These are phyloP conservation scores for Peltaster fructicola DNA, from an alignment of 2,329 filamentous ascomycete species.

Conservation along the genomic window DNA sequence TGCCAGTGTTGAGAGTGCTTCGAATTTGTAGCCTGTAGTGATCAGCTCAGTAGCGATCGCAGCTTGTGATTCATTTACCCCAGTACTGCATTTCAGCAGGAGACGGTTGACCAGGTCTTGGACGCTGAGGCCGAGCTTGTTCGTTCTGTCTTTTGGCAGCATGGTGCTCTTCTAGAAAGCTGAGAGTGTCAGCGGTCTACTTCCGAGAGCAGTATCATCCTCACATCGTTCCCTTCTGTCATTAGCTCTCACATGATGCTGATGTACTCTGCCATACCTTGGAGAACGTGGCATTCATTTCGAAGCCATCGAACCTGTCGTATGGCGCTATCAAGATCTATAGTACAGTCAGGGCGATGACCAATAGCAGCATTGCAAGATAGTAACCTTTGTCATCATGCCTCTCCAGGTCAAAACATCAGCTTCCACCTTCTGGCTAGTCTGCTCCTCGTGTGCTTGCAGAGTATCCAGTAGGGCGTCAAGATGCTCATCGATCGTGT, in stretches of 20 bases:
- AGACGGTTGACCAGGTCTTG: conserved; percentile 36
- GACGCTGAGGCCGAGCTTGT: conserved; percentile 24
- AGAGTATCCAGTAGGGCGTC: conserved; percentile 68
- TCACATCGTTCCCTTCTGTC: conserved; percentile 17
- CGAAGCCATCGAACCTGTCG: conserved; percentile 71
- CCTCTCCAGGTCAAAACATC: conserved; percentile 86
- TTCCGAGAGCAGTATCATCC: conserved; percentile 12
- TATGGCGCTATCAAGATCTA: conserved; percentile 77
- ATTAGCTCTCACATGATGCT: too few species aligned
- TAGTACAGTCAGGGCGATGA: neutral
- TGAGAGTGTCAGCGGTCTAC: conserved; percentile 19
- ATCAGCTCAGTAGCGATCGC: too few species aligned
- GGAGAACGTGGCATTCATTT: conserved; percentile 88
- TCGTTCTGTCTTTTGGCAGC: conserved; percentile 40
- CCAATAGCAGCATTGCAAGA: neutral
- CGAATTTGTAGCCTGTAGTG: conserved; percentile 94
- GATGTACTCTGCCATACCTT: conserved; percentile 53
- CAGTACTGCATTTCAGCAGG: conserved; percentile 82
- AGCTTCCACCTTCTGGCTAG: conserved; percentile 43
- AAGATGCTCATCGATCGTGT: conserved; percentile 69
- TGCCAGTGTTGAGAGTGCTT: conserved; percentile 63
- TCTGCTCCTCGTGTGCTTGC: conserved; percentile 51
- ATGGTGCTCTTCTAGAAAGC: conserved; percentile 87
- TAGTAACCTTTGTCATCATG: conserved; percentile 84
- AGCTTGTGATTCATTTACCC: conserved; percentile 37